A percentile compares a stretch with the other conserved stretches of the same genome.
These are phyloP conservation scores for Azolla pinnata DNA, from an alignment of 75 land plant species.

Conservation along the genomic window DNA sequence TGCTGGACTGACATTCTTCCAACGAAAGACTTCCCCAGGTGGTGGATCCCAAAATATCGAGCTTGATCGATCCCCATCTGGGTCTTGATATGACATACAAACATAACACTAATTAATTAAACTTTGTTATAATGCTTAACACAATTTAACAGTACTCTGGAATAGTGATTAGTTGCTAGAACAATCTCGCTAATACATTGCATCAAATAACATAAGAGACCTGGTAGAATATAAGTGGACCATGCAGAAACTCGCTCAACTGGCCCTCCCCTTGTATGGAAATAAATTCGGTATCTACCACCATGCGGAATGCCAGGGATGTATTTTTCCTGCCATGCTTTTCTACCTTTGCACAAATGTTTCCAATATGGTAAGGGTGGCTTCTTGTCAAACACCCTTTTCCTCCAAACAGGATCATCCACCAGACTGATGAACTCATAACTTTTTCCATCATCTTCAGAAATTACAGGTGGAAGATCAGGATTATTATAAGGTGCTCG, in stretches of 20 bases:
- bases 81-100: constrained; percentile 36
- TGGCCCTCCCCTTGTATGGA: constrained; percentile 79
- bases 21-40: constrained; percentile 41
- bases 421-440: constrained; percentile 31
- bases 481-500: constrained; percentile 43
- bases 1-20: constrained; percentile 57
- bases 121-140: no score
- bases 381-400: constrained; percentile 51
- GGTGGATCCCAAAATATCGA: constrained; percentile 97
- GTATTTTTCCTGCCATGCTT: constrained; percentile 90
- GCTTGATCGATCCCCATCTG: constrained; percentile 48
- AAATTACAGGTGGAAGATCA: constrained; percentile 53
- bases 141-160: no score
- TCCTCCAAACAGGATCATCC: constrained; percentile 55
- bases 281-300: constrained; percentile 65
- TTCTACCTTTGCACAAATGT: constrained; percentile 67
- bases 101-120: no score
- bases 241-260: constrained; percentile 92
- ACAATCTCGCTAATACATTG: constrained; percentile 12
- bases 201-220: no score
- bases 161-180: no score
- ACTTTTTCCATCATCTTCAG: constrained; percentile 57
- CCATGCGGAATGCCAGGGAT: constrained; percentile 75
- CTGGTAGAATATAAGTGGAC: constrained; percentile 94
- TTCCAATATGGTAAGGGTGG: constrained; percentile 76